phyloP scores from a whole-genome alignment of 2,329 filamentous ascomycete species.

The Colletotrichum sp. region DNA sequence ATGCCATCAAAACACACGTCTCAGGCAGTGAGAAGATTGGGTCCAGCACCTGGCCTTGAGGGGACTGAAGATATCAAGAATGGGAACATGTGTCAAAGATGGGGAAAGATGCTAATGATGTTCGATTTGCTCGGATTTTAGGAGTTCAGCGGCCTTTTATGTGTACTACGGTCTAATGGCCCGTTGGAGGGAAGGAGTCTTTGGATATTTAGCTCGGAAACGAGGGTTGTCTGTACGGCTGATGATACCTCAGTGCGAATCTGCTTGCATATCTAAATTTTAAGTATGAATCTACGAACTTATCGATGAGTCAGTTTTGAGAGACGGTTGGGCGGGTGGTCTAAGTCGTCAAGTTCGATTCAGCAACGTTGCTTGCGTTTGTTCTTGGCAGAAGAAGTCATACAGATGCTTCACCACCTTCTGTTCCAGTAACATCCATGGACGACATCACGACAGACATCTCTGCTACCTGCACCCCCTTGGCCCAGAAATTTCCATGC shows the following conservation, averaged over 20 bases:
- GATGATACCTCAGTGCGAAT: slow-evolving; percentile 17
- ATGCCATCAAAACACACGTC: slow-evolving; percentile 48
- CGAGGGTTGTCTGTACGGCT: slow-evolving; percentile 7
- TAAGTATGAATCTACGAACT: slow-evolving; percentile 1
- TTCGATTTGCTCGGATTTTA: neutral
- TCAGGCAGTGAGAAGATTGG: slow-evolving; percentile 55
- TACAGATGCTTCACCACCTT: neutral
- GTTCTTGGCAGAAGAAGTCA: neutral
- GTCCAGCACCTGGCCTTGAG: slow-evolving; percentile 51
- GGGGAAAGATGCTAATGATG: slow-evolving; percentile 3
- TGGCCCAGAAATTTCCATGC: neutral
- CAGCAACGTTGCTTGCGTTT: neutral
- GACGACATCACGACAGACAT: neutral
- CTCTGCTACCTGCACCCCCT: neutral
- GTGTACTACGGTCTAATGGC: neutral
- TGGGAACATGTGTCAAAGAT: neutral
- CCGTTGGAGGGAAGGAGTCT: neutral
- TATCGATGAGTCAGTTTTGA: neutral
- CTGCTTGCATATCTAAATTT: neutral
- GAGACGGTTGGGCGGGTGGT: neutral
- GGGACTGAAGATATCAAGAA: neutral
- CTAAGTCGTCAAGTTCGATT: neutral
- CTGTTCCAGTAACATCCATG: neutral
- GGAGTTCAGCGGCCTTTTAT: slow-evolving; percentile 14
- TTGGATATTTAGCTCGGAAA: neutral